Conservation (phyloP, 1,139 yeast species). For the Candida albicans region DNA sequence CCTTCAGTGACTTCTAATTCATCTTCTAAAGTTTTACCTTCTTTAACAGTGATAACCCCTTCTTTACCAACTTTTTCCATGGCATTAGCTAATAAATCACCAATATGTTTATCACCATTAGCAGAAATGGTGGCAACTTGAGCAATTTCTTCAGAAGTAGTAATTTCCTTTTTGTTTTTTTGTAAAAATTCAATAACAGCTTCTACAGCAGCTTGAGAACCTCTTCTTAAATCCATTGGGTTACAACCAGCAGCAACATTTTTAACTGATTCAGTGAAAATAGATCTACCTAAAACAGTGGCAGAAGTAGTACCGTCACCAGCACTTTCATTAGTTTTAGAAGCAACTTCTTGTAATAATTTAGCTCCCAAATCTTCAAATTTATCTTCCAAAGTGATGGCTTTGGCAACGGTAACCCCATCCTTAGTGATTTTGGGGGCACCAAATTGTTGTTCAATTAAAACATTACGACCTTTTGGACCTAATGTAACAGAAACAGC, state of each 20-base stretch:
- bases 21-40: conserved; percentile 95
- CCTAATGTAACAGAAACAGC: conserved; percentile 98
- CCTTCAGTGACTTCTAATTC: conserved; percentile 98
- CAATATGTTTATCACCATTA: conserved; percentile 94
- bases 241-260: conserved; percentile 99
- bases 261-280: conserved; percentile 95
- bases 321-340: conserved; percentile 97
- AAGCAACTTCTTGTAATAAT: conserved; percentile 94
- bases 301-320: conserved; percentile 99
- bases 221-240: conserved; percentile 99
- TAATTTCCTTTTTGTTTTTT: conserved; percentile 91
- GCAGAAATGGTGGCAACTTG: conserved; percentile 99
- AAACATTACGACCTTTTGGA: conserved; percentile 97
- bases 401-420: conserved; percentile 97
- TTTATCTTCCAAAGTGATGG: conserved; percentile 84
- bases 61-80: conserved; percentile 99
- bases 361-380: conserved; percentile 98
- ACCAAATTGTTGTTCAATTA: conserved; percentile 96
- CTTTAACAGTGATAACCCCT: conserved; percentile 97
- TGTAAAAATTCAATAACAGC: conserved; percentile 90
- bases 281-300: conserved; percentile 94
- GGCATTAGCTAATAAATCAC: conserved; percentile 90
- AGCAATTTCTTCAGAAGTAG: conserved; percentile 96
- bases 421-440: conserved; percentile 99
- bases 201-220: conserved; percentile 98